These are phyloP conservation scores for Kwoniella shandongensis DNA, from an alignment of 768 basidiomycete genomes.

Conservation along the genomic window DNA sequence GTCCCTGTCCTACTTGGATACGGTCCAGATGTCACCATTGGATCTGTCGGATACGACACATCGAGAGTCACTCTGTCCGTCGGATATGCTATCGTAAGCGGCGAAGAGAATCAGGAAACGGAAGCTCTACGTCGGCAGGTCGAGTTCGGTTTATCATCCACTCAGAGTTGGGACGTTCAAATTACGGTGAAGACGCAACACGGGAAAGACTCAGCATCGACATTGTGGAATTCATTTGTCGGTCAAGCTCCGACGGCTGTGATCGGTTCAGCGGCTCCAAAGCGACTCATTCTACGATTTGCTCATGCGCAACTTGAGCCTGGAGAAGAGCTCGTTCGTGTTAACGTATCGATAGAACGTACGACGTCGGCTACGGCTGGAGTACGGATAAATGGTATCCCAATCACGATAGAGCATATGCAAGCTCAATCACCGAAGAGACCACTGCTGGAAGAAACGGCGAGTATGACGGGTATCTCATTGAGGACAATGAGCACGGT, in stretches of 20 bases:
- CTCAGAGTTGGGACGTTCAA: constrained; percentile 84
- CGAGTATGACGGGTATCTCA: constrained; percentile 47
- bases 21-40: constrained; percentile 77
- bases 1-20: constrained; percentile 75
- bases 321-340: constrained; percentile 76
- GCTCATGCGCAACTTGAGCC: constrained; percentile 67
- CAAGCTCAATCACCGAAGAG: constrained; percentile 10
- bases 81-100: constrained; percentile 77
- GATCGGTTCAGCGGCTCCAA: constrained; percentile 57
- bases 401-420: constrained; percentile 51
- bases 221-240: constrained; percentile 39
- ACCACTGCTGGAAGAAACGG: constrained; percentile 42
- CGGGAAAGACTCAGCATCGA: constrained; percentile 41
- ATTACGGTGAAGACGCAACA: constrained; percentile 57
- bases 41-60: constrained; percentile 73
- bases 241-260: constrained; percentile 47
- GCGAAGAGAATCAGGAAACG: constrained; percentile 62
- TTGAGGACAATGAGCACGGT: constrained; percentile 41
- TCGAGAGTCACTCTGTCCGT: constrained; percentile 78
- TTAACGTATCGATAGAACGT: constrained; percentile 74
- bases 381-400: constrained; percentile 81
- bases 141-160: constrained; percentile 74
- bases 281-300: constrained; percentile 62
- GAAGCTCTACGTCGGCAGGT: constrained; percentile 65
- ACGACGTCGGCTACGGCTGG: constrained; percentile 64